Evolutionary conservation across 1,284 basidiomycete species (phyloP).

Genomic region (Pseudozyma thailandica): DNA sequence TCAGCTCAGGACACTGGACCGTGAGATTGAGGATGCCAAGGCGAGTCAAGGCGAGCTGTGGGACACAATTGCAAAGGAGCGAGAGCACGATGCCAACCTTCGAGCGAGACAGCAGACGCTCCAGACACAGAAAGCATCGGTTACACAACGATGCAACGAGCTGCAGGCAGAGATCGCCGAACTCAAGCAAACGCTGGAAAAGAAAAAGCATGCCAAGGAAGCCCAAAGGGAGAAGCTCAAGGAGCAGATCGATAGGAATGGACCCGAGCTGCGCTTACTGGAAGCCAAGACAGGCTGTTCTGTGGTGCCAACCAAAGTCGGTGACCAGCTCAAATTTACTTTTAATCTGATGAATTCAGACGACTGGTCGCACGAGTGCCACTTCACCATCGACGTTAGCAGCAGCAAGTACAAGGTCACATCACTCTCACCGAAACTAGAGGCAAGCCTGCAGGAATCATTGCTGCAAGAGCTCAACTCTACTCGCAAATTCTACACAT

Average conservation of each 20-base stretch:
- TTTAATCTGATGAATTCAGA: slow-evolving; percentile 52
- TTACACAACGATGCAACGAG: slow-evolving; percentile 49
- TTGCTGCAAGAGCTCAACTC: slow-evolving; percentile 50
- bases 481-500: slow-evolving; percentile 53
- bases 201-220: slow-evolving; percentile 48
- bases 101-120: slow-evolving; percentile 50
- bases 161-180: slow-evolving; percentile 55
- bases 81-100: slow-evolving; percentile 52
- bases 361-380: slow-evolving; percentile 52
- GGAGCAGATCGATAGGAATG: slow-evolving; percentile 53
- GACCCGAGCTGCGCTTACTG: slow-evolving; percentile 54
- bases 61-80: slow-evolving; percentile 58
- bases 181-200: slow-evolving; percentile 45
- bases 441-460: slow-evolving; percentile 29
- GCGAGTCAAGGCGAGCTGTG: slow-evolving; percentile 53
- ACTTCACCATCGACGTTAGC: slow-evolving; percentile 50
- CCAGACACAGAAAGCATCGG: slow-evolving; percentile 50
- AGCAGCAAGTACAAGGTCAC: slow-evolving; percentile 40
- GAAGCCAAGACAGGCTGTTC: slow-evolving; percentile 52
- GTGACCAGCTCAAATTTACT: slow-evolving; percentile 51
- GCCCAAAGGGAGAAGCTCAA: slow-evolving; percentile 41
- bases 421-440: slow-evolving; percentile 36
- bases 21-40: slow-evolving; percentile 55
- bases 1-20: slow-evolving; percentile 47
- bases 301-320: slow-evolving; percentile 45